Evolutionary conservation across 306 rosid genomes (phyloP).

Genomic region (Carpinus viminea): DNA sequence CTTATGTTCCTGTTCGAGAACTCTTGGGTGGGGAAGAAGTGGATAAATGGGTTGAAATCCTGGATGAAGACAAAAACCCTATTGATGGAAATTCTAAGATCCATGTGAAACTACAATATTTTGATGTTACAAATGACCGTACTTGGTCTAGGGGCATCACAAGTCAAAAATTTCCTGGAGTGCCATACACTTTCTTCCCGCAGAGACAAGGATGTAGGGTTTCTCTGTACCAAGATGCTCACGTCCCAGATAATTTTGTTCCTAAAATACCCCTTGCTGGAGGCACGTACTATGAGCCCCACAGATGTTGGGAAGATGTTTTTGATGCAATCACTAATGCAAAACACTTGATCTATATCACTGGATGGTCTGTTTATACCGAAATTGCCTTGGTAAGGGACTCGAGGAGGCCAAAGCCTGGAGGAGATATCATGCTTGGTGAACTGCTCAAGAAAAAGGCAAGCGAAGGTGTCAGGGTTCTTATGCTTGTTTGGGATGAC

Average conservation of each 20-base stretch:
- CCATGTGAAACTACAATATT: slow-evolving; percentile 67
- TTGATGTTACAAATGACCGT: slow-evolving; percentile 54
- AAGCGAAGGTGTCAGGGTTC: slow-evolving; percentile 65
- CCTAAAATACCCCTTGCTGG: slow-evolving; percentile 68
- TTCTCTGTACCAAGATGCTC: slow-evolving; percentile 76
- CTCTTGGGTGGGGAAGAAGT: slow-evolving; percentile 57
- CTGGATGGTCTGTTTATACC: slow-evolving; percentile 85
- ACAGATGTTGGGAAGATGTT: slow-evolving; percentile 79
- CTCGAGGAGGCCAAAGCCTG: slow-evolving; percentile 67
- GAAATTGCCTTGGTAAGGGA: slow-evolving; percentile 69
- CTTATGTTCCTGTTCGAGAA: slow-evolving; percentile 63
- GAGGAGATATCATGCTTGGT: slow-evolving; percentile 58
- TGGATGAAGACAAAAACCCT: slow-evolving; percentile 57
- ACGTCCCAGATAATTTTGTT: slow-evolving; percentile 62
- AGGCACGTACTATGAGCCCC: slow-evolving; percentile 52
- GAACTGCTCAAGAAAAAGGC: slow-evolving; percentile 71
- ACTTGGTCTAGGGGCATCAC: slow-evolving; percentile 58
- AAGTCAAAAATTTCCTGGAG: slow-evolving; percentile 71
- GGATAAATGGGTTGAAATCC: slow-evolving; percentile 63
- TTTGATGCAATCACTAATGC: slow-evolving; percentile 70
- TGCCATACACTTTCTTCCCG: slow-evolving; percentile 65
- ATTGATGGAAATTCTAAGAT: slow-evolving; percentile 53
- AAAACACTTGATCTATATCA: slow-evolving; percentile 61
- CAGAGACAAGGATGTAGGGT: slow-evolving; percentile 69
- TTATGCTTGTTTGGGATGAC: slow-evolving; percentile 84